These are phyloP conservation scores for Dispira parvispora DNA, from an alignment of 192 early-diverging fungal genomes.

Conservation along the genomic window DNA sequence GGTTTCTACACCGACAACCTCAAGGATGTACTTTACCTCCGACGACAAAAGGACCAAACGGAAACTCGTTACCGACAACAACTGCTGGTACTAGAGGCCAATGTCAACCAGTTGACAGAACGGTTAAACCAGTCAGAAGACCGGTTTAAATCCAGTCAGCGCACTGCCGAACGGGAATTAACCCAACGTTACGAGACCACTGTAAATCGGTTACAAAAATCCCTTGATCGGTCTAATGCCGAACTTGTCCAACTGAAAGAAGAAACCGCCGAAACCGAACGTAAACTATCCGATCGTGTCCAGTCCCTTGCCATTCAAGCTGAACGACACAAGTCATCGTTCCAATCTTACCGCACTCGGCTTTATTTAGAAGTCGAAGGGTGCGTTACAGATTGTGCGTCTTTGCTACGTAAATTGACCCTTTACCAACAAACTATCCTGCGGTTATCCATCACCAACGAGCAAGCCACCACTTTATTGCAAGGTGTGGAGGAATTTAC, in stretches of 20 bases:
- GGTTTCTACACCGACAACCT: slow-evolving; percentile 4
- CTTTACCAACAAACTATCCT: background rate
- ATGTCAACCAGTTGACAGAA: background rate
- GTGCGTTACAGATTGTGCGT: slow-evolving; percentile 1
- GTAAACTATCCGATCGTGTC: background rate
- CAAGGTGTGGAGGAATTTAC: background rate
- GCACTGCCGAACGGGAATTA: background rate
- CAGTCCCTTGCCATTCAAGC: background rate
- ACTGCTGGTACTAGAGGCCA: background rate
- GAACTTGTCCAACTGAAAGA: background rate
- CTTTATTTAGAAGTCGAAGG: slow-evolving; percentile 8
- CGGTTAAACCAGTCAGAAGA: background rate
- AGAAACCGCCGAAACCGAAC: background rate
- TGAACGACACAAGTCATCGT: slow-evolving; percentile 1
- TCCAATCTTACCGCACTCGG: slow-evolving; percentile 1
- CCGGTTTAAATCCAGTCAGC: background rate
- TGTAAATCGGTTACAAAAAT: background rate
- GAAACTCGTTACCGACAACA: background rate
- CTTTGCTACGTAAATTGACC: background rate
- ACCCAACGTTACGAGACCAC: background rate
- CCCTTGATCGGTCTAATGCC: background rate
- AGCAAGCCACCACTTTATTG: background rate
- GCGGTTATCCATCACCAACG: background rate
- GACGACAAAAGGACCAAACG: background rate
- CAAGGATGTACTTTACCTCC: slow-evolving; percentile 4